A percentile compares a stretch with the other conserved stretches of the same genome.
These are phyloP conservation scores for Calonectria montana DNA, from an alignment of 2,329 filamentous ascomycete genomes.

Conservation along the genomic window DNA sequence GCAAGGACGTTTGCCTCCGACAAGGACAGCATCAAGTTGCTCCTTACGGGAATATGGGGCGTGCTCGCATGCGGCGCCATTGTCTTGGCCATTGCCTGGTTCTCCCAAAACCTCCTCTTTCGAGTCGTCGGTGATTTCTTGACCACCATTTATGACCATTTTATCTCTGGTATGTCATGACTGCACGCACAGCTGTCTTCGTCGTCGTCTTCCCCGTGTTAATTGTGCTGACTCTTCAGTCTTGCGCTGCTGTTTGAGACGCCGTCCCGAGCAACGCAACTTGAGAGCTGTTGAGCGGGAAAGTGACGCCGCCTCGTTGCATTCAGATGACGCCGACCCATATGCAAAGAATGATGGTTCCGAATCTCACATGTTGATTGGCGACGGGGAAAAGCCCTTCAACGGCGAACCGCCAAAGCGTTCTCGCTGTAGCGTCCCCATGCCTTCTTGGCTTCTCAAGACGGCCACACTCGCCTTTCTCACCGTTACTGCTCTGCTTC, in stretches of 20 bases:
- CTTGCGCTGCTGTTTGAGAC: background rate
- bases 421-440: slow-evolving; percentile 21
- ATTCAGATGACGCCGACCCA: slow-evolving; percentile 1
- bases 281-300: background rate
- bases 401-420: background rate
- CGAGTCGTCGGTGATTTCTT: slow-evolving; percentile 36
- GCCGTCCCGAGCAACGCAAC: background rate
- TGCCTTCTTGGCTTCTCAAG: slow-evolving; percentile 31
- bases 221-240: background rate
- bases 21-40: slow-evolving; percentile 46
- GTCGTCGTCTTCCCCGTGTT: background rate
- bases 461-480: slow-evolving; percentile 35
- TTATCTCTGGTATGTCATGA: slow-evolving; percentile 29
- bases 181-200: background rate
- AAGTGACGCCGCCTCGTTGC: background rate
- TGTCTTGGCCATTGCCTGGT: slow-evolving; percentile 39
- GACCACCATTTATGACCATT: slow-evolving; percentile 19
- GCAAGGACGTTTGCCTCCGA: slow-evolving; percentile 43
- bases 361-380: slow-evolving; percentile 16
- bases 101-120: slow-evolving; percentile 39
- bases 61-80: slow-evolving; percentile 37
- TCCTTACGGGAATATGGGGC: slow-evolving; percentile 44
- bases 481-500: slow-evolving; percentile 33
- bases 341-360: slow-evolving; percentile 23
- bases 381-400: slow-evolving; percentile 26